These are phyloP conservation scores for Penicillium expansum DNA, from an alignment of 2,329 filamentous ascomycete genomes.

Conservation along the genomic window DNA sequence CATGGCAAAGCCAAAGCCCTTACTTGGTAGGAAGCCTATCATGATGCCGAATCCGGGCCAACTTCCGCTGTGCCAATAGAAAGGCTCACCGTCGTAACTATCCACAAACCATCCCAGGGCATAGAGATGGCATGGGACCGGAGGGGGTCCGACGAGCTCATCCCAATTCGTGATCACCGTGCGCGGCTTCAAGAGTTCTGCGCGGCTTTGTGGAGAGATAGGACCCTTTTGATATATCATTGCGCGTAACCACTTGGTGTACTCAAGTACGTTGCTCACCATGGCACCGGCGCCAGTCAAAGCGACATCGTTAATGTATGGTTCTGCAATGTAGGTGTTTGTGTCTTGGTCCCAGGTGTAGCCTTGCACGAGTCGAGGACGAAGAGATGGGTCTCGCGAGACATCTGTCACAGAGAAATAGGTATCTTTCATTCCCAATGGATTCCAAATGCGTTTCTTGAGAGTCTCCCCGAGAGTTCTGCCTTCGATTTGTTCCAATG, in stretches of 20 bases:
- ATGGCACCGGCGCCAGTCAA: no score
- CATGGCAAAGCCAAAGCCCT: constrained; percentile 23
- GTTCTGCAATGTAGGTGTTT: constrained; percentile 13
- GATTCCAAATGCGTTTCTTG: no score
- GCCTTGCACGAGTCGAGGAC: constrained; percentile 14
- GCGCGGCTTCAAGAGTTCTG: constrained; percentile 18
- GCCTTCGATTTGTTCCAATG: no score
- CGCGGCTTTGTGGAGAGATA: no score
- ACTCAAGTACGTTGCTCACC: no score
- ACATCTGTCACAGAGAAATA: no score
- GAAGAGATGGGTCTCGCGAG: neutral
- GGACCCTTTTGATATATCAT: no score
- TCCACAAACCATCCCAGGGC: constrained; percentile 26
- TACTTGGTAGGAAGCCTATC: constrained; percentile 25
- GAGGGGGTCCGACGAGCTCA: constrained; percentile 13
- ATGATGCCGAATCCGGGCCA: constrained; percentile 23
- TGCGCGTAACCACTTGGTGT: no score
- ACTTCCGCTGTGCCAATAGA: constrained; percentile 25
- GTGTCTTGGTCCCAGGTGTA: constrained; percentile 21
- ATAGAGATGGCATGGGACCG: no score
- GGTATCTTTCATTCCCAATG: no score
- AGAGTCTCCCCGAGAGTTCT: no score
- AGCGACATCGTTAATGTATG: no score
- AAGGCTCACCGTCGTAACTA: constrained; percentile 19
- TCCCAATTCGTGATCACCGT: constrained; percentile 6